Evolutionary conservation across 768 basidiomycete species (phyloP), one percentile per base, ranked within the genome.

Genomic region (Calvatia gigantea): DNA sequence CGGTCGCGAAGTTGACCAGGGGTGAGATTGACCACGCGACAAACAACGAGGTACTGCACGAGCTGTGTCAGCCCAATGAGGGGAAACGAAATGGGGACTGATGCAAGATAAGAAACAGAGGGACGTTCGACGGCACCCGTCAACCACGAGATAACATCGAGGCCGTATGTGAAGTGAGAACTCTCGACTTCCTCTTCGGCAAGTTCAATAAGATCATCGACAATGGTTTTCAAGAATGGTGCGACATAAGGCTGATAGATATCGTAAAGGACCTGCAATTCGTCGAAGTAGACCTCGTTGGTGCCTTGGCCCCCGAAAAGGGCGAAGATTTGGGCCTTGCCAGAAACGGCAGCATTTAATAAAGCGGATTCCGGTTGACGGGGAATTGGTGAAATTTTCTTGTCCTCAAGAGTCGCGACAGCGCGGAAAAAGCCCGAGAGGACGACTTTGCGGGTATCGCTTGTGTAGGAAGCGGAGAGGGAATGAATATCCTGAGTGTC

Each of bases 201-300:
- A 51, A 95, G 83, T 23, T 92, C 87, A 39, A 78, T 61, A 64
- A 98, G 86, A 44, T 86, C 76, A 15, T 75, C 64, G 45, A 88
- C 84, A 61, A 92, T 71, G 35, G 76, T 75, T 27, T 75, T 65
- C 59, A 97, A 70, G 76, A 94, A 86, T 15, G 86, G 70, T 14
- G 79, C 74, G 60, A 98, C 85, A 66, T 93, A 96, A 9, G 94
- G 88, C 60, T 78, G 83, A 79, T 99, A 98, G 58, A 84, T 89
- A 72, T 97, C 89, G 72, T 91, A 94, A 49, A 98, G 85, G 47
- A 78, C 75, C 74, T 96, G 91, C 17, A 99, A 81, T 70, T 98
- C 97, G 69, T 96, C 91, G 69, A 98, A 94, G 75, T 98, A 99
- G 57, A 96, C 90, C 67, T 98, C 97, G 71, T 98, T 98, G 57